Conservation (phyloP, 164 flowering plant genomes). For the Nymphaea colorata region DNA sequence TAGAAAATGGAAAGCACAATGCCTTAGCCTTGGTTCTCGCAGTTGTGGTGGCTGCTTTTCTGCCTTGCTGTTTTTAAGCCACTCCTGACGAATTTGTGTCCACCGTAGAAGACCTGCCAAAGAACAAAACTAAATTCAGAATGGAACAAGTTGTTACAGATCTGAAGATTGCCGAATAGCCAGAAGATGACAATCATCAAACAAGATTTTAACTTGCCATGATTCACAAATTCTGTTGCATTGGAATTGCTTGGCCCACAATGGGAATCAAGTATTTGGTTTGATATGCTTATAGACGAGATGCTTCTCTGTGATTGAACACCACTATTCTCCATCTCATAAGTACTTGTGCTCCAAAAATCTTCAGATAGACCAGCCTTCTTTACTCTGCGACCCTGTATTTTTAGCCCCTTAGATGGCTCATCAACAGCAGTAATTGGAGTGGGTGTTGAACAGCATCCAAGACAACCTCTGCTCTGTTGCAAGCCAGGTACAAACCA, state of each 20-base stretch:
- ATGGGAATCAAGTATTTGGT: conserved; percentile 23
- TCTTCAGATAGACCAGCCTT: conserved; percentile 55
- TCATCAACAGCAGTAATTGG: conserved; percentile 58
- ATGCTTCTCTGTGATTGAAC: conserved; percentile 62
- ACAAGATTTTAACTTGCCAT: conserved; percentile 30
- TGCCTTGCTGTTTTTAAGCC: conserved; percentile 37
- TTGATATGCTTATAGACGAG: conserved; percentile 56
- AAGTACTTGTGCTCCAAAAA: conserved; percentile 84
- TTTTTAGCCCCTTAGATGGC: conserved; percentile 53
- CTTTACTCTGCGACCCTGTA: conserved; percentile 46
- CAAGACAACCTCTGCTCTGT: conserved; percentile 90
- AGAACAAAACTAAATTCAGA: not conserved
- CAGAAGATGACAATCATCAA: not conserved
- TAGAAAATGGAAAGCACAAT: too few relatives aligned
- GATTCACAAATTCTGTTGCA: conserved; percentile 58
- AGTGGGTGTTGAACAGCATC: conserved; percentile 50
- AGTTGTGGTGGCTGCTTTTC: conserved; percentile 17
- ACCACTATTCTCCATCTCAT: conserved; percentile 57
- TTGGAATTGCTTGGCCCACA: conserved; percentile 26
- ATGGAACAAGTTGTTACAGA: too few relatives aligned
- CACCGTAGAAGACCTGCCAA: conserved; percentile 58
- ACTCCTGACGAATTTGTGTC: conserved; percentile 60
- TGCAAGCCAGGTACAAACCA: conserved; percentile 32
- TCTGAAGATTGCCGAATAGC: not conserved
- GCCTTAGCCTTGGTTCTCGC: conserved; percentile 49